Percentiles rank a stretch among this genome's conserved stretches.
Conservation (phyloP, 345 rosid genomes). For the Euphorbia pulcherrima region DNA sequence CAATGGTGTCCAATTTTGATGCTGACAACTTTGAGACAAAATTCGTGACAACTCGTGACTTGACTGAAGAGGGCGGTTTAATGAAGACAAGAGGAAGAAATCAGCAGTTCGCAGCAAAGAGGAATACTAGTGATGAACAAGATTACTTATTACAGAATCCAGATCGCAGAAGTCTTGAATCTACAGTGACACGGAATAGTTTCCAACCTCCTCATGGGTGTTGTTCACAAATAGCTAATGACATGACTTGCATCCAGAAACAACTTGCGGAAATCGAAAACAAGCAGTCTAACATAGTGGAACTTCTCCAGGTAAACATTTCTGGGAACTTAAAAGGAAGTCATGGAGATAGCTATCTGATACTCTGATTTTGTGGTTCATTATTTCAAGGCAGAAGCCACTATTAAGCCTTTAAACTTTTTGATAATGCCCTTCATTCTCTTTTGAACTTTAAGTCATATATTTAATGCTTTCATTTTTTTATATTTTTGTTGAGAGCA, state of each 20-base stretch:
- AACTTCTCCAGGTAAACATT: conserved; percentile 66
- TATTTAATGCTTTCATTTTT: too few relatives aligned
- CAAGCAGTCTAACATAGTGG: conserved; percentile 66
- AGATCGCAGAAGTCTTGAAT: conserved; percentile 65
- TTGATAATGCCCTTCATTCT: not conserved
- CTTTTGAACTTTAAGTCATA: not conserved
- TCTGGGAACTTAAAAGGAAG: conserved; percentile 1
- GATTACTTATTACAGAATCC: conserved; percentile 40
- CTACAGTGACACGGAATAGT: conserved; percentile 62
- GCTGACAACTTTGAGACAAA: conserved; percentile 48
- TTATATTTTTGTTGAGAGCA: not conserved
- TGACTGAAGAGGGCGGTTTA: conserved; percentile 34
- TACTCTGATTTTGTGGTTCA: not conserved
- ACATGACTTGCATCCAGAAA: conserved; percentile 66
- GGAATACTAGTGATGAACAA: conserved; percentile 40
- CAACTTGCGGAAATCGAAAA: conserved; percentile 76
- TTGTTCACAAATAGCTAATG: conserved; percentile 53
- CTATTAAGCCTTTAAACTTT: not conserved
- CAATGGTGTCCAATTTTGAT: conserved; percentile 43
- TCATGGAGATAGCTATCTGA: not conserved
- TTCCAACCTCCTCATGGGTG: conserved; percentile 45
- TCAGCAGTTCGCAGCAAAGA: conserved; percentile 46
- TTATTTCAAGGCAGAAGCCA: not conserved
- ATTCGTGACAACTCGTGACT: conserved; percentile 43
- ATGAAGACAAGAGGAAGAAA: conserved; percentile 38